These are phyloP conservation scores for Colletotrichum melonis DNA, from an alignment of 2,329 filamentous ascomycete genomes.

Conservation along the genomic window DNA sequence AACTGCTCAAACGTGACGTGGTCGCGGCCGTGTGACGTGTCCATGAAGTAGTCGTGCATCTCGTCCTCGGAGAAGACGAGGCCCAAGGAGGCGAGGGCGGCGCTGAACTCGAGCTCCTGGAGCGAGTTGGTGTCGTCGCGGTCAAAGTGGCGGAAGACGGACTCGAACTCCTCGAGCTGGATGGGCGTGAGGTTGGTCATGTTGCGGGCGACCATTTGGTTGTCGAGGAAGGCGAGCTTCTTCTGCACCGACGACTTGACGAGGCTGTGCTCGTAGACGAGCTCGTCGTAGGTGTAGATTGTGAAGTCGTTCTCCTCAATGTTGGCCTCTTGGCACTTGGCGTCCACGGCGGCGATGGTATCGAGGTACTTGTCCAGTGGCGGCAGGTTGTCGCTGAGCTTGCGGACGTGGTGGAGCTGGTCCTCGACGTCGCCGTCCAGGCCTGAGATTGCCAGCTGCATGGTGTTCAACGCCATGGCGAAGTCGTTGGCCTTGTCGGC, in stretches of 20 bases:
- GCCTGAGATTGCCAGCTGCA: conserved; percentile 95
- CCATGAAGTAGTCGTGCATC: conserved; percentile 95
- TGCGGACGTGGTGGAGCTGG: conserved; percentile 87
- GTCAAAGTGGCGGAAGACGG: conserved; percentile 97
- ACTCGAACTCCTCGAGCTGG: conserved; percentile 98
- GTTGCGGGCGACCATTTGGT: conserved; percentile 96
- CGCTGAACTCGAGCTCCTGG: conserved; percentile 94
- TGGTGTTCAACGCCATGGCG: conserved; percentile 91
- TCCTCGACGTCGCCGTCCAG: conserved; percentile 97
- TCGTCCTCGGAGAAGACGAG: conserved; percentile 97
- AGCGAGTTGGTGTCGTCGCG: conserved; percentile 90
- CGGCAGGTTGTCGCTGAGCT: conserved; percentile 84
- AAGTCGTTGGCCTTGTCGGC: conserved; percentile 99
- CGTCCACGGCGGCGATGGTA: conserved; percentile 86
- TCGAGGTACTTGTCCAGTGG: conserved; percentile 93
- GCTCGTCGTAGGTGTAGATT: conserved; percentile 98
- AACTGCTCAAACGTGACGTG: conserved; percentile 98
- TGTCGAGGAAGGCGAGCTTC: conserved; percentile 96
- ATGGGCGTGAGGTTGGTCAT: conserved; percentile 99
- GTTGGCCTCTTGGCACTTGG: conserved; percentile 93
- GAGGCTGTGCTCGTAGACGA: conserved; percentile 91
- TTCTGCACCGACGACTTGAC: conserved; percentile 94
- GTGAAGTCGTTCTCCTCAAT: conserved; percentile 99
- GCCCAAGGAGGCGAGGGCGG: conserved; percentile 92
- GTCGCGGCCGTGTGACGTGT: conserved; percentile 82